Percentiles rank a stretch among this genome's conserved stretches.
Conservation (phyloP, 805 yeast genomes). For the Lachancea waltii region DNA sequence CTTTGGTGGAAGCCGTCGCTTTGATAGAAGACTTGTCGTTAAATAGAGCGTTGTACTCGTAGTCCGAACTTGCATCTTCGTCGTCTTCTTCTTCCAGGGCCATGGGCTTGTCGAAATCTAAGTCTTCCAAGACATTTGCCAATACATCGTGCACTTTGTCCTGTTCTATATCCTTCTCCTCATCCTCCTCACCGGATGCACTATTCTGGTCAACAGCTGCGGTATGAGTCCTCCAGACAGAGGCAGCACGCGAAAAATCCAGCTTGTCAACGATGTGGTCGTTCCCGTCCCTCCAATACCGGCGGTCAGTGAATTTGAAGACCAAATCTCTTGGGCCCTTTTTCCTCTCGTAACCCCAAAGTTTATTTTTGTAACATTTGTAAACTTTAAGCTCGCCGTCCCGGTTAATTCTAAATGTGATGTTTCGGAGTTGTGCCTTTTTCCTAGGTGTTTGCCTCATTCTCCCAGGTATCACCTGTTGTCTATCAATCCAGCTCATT, state of each 20-base stretch:
- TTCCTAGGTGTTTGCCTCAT: constrained; percentile 51
- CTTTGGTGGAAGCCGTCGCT: constrained; percentile 32
- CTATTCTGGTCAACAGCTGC: constrained; percentile 5
- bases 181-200: constrained; percentile 22
- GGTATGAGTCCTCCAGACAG: background rate
- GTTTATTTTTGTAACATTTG: constrained; percentile 62
- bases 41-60: constrained; percentile 35
- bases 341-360: constrained; percentile 86
- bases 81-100: constrained; percentile 37
- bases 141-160: constrained; percentile 42
- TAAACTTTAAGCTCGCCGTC: constrained; percentile 52
- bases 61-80: constrained; percentile 37
- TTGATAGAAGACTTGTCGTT: background rate
- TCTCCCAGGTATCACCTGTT: constrained; percentile 50
- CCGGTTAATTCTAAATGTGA: constrained; percentile 59
- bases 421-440: constrained; percentile 30
- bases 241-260: constrained; percentile 24
- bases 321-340: constrained; percentile 57
- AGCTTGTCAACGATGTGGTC: constrained; percentile 70
- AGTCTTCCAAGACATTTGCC: constrained; percentile 40
- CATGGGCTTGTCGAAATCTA: constrained; percentile 49
- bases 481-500: constrained; percentile 38
- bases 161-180: constrained; percentile 37
- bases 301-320: constrained; percentile 50
- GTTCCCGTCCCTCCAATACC: constrained; percentile 70